Conservation (phyloP, 495 filamentous ascomycete genomes). For the Bacidia rubella region DNA sequence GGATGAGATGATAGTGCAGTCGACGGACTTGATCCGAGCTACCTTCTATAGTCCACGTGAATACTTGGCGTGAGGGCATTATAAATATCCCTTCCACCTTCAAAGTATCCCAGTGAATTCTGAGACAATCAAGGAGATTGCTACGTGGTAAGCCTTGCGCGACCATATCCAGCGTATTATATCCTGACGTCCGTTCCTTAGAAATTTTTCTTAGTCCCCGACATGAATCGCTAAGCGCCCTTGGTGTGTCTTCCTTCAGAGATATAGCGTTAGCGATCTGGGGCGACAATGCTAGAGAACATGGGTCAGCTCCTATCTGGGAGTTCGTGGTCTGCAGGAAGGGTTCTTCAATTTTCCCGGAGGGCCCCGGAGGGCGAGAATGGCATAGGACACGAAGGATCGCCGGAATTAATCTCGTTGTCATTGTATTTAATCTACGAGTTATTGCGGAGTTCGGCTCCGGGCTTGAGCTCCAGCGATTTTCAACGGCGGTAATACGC, state of each 20-base stretch:
- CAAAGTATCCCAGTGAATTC: not conserved
- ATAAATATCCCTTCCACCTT: not conserved
- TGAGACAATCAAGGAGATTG: not conserved
- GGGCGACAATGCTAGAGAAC: not conserved
- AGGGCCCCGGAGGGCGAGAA: not conserved
- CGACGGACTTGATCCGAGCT: slow-evolving; percentile 7
- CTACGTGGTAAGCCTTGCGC: not conserved
- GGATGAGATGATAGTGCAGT: slow-evolving; percentile 8
- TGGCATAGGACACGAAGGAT: not conserved
- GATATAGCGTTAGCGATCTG: slow-evolving; percentile 1
- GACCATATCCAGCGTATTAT: not conserved
- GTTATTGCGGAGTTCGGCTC: not conserved
- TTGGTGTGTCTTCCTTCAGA: slow-evolving; percentile 1
- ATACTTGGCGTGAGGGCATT: not conserved
- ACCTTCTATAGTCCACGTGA: slow-evolving; percentile 3
- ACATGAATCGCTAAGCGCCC: not conserved
- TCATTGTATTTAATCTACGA: not conserved
- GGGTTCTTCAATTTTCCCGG: not conserved
- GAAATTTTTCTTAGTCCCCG: not conserved
- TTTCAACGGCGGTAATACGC: not conserved
- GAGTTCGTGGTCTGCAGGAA: slow-evolving; percentile 1
- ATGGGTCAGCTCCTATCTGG: slow-evolving; percentile 2
- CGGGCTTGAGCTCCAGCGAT: not conserved
- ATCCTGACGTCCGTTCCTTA: slow-evolving; percentile 1
- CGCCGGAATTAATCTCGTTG: not conserved